These are phyloP conservation scores for Quercus rubra DNA, from an alignment of 306 rosid genomes.

Conservation along the genomic window DNA sequence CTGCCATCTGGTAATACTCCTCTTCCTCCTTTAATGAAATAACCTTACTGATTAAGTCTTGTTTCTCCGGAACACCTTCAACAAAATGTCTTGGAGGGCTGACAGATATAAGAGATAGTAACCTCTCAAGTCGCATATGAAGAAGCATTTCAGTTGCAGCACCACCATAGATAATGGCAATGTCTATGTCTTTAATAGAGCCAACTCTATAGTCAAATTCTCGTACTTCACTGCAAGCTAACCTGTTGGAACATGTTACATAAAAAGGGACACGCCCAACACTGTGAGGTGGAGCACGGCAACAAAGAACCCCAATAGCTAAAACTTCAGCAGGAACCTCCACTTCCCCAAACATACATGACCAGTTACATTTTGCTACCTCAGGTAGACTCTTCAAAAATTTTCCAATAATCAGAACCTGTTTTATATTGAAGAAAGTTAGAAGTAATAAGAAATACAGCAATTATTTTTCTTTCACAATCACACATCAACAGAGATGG, in stretches of 20 bases:
- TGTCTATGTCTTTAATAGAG: constrained; percentile 41
- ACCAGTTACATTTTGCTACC: constrained; percentile 53
- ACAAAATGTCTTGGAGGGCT: constrained; percentile 35
- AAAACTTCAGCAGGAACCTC: constrained; percentile 82
- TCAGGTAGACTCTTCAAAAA: constrained; percentile 52
- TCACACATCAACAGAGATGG: background rate
- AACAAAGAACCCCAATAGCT: constrained; percentile 73
- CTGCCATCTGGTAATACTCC: constrained; percentile 43
- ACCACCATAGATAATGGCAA: constrained; percentile 29
- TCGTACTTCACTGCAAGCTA: constrained; percentile 90
- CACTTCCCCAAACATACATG: constrained; percentile 93
- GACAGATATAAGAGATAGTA: constrained; percentile 48
- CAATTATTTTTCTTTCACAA: background rate
- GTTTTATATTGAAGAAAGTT: constrained; percentile 26
- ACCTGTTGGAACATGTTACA: constrained; percentile 83
- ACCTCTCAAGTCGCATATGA: constrained; percentile 48
- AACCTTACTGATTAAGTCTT: constrained; percentile 45
- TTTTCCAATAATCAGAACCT: constrained; percentile 74
- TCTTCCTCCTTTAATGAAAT: constrained; percentile 70
- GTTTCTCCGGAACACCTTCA: constrained; percentile 44
- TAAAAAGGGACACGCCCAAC: constrained; percentile 78
- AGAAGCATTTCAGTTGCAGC: constrained; percentile 39
- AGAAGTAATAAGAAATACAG: constrained; percentile 4
- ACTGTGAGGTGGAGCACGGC: constrained; percentile 68
- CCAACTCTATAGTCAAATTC: constrained; percentile 69